Percentiles rank a stretch among this genome's conserved stretches.
Conservation (phyloP, 2,329 filamentous ascomycete genomes). For the Cadophora malorum region DNA sequence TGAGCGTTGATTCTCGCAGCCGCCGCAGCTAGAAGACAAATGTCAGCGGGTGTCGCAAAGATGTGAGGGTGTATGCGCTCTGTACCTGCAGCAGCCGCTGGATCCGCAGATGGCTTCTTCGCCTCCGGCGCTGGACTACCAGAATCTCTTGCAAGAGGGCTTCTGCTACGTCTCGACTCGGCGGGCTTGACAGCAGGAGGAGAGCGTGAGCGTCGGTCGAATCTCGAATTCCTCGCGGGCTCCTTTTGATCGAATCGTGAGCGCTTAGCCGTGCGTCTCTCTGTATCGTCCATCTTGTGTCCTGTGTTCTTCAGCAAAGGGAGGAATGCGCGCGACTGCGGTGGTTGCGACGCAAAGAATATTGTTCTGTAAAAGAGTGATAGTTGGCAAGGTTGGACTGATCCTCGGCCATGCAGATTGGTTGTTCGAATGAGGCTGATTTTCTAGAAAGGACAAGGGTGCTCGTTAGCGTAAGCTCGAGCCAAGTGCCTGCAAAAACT, state of each 20-base stretch:
- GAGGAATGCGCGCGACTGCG: not conserved
- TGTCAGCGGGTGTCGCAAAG: slow-evolving; percentile 34
- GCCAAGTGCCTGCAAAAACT: not conserved
- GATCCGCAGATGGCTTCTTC: slow-evolving; percentile 56
- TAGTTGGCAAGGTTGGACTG: not conserved
- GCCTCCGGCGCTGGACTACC: slow-evolving; percentile 42
- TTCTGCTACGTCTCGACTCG: slow-evolving; percentile 79
- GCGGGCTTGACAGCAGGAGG: slow-evolving; percentile 70
- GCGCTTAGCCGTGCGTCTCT: slow-evolving; percentile 76
- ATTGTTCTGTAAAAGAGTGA: not conserved
- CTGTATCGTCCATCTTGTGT: slow-evolving; percentile 75
- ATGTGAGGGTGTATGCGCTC: slow-evolving; percentile 24
- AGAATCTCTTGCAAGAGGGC: slow-evolving; percentile 64
- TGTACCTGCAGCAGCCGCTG: slow-evolving; percentile 79
- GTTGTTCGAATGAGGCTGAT: not conserved
- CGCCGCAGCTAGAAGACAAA: slow-evolving; percentile 69
- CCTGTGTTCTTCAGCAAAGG: not conserved
- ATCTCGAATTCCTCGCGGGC: slow-evolving; percentile 79
- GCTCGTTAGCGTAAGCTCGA: not conserved
- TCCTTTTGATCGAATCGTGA: slow-evolving; percentile 95
- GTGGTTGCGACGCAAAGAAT: slow-evolving; percentile 16
- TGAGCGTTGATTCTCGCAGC: slow-evolving; percentile 87
- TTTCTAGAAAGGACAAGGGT: not conserved
- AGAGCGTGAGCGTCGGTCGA: slow-evolving; percentile 90
- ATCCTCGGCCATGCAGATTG: too few relatives aligned